A percentile compares a stretch with the other conserved stretches of the same genome.
These are phyloP conservation scores for Lactarius hengduanensis DNA, from an alignment of 768 basidiomycete genomes.

Conservation along the genomic window DNA sequence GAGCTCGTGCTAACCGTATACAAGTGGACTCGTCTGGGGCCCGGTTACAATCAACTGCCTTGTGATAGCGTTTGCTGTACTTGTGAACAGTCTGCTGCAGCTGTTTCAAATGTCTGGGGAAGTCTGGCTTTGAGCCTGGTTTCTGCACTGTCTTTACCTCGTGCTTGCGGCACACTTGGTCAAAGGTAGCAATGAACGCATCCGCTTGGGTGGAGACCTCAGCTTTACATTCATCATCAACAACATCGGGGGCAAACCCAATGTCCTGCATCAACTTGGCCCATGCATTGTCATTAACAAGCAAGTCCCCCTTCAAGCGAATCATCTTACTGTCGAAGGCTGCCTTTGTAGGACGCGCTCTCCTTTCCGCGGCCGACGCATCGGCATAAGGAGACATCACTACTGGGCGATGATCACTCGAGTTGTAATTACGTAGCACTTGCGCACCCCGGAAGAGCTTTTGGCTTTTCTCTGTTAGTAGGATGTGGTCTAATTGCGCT, in stretches of 20 bases:
- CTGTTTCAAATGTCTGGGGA: neutral
- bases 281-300: slow-evolving; percentile 5
- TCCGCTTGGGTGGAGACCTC: neutral
- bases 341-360: neutral
- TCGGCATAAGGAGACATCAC: neutral
- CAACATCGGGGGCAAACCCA: too few relatives aligned
- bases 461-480: neutral
- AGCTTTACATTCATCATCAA: neutral
- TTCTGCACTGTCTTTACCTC: neutral
- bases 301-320: neutral
- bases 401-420: neutral
- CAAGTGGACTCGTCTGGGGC: neutral
- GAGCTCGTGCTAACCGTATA: neutral
- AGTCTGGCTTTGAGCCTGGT: neutral
- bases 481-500: neutral
- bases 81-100: neutral
- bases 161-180: neutral
- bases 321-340: slow-evolving; percentile 1
- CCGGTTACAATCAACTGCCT: neutral
- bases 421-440: neutral
- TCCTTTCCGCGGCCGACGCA: too few relatives aligned
- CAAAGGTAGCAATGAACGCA: neutral
- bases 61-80: neutral
- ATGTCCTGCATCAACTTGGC: neutral
- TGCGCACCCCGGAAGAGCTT: neutral